Evolutionary conservation across 208 protist species (phyloP).

Genomic region (Leishmania mexicana): DNA sequence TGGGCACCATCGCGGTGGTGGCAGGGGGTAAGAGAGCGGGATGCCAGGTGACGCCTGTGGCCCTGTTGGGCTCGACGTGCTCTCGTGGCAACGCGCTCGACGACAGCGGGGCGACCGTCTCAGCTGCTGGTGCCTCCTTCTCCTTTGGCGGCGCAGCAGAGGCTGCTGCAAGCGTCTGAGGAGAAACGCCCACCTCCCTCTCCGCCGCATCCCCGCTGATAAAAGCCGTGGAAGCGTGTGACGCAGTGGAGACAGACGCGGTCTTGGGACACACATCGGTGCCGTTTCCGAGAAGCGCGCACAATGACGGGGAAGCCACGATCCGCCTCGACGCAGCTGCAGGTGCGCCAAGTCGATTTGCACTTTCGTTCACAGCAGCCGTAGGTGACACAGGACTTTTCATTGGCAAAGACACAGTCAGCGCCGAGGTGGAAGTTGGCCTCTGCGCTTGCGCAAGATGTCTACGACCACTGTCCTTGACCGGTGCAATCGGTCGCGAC

Average conservation of each 20-base stretch:
- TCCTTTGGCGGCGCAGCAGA: not conserved
- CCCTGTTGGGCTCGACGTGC: not conserved
- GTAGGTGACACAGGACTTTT: not conserved
- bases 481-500: not conserved
- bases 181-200: too few relatives aligned
- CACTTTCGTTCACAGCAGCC: not conserved
- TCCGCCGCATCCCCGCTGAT: not conserved
- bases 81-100: not conserved
- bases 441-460: not conserved
- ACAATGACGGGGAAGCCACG: not conserved
- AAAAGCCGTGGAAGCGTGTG: not conserved
- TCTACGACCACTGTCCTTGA: too few relatives aligned
- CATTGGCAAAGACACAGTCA: not conserved
- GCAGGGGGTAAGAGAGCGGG: not conserved
- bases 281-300: not conserved
- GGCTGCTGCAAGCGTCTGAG: not conserved
- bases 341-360: not conserved
- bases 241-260: not conserved
- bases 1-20: not conserved
- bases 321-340: not conserved
- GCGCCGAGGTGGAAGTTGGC: not conserved
- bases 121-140: not conserved
- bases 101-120: not conserved
- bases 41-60: not conserved
- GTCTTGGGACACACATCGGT: not conserved